Conservation (phyloP, 345 rosid species). For the Bruguiera sexangula region DNA sequence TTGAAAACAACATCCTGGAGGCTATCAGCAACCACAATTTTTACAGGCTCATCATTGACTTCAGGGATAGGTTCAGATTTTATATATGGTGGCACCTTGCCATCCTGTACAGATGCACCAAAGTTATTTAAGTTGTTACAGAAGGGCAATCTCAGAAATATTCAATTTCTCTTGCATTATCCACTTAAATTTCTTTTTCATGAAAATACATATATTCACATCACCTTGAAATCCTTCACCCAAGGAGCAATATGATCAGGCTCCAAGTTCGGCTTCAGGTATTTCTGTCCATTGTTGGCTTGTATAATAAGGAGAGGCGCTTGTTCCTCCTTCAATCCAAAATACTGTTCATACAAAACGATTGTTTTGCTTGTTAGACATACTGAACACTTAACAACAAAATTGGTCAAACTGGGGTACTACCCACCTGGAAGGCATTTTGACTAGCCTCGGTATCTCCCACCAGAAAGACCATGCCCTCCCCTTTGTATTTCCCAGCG, state of each 20-base stretch:
- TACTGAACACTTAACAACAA: background rate
- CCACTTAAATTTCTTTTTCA: background rate
- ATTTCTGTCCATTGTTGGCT: conserved; percentile 67
- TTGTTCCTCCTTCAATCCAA: conserved; percentile 82
- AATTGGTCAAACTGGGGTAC: conserved; percentile 3
- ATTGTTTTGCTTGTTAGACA: background rate
- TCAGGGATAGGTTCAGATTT: conserved; percentile 93
- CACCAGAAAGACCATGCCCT: conserved; percentile 64
- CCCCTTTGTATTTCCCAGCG: conserved; percentile 70
- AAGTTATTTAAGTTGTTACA: too few species aligned
- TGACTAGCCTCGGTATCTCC: conserved; percentile 88
- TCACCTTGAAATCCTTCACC: conserved; percentile 84
- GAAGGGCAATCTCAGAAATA: too few species aligned
- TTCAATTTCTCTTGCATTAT: too few species aligned
- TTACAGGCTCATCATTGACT: conserved; percentile 79
- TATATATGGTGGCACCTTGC: conserved; percentile 53
- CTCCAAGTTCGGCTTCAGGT: conserved; percentile 64
- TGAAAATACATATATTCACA: background rate
- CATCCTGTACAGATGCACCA: conserved; percentile 50
- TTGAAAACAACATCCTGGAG: conserved; percentile 67
- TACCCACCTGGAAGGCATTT: conserved; percentile 79
- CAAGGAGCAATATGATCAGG: conserved; percentile 72
- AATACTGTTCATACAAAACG: conserved; percentile 56
- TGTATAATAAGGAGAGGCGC: conserved; percentile 75
- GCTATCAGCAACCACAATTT: conserved; percentile 86